Evolutionary conservation across 345 rosid genomes (phyloP).

Genomic region (Eutrema yunnanense): DNA sequence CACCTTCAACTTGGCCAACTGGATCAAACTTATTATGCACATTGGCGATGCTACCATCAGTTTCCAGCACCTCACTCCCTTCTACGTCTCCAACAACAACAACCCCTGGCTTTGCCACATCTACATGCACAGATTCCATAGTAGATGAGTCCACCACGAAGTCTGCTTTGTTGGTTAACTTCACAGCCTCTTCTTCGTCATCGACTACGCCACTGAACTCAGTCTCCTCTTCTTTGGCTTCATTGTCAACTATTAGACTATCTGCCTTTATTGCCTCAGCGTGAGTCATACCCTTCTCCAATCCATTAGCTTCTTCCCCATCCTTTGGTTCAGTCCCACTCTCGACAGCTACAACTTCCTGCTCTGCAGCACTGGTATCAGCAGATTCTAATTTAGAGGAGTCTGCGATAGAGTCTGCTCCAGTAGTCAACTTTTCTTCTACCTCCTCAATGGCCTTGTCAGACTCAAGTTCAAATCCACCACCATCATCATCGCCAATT

Average conservation of each 20-base stretch:
- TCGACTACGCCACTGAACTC: neutral
- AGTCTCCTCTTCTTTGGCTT: conserved; percentile 20
- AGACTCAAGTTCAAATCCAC: conserved; percentile 14
- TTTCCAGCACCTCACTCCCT: conserved; percentile 30
- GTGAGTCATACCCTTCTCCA: conserved; percentile 19
- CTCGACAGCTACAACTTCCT: conserved; percentile 34
- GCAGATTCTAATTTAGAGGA: conserved; percentile 17
- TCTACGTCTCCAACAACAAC: conserved; percentile 42
- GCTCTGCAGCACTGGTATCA: conserved; percentile 18
- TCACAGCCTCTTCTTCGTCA: conserved; percentile 23
- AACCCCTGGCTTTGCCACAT: conserved; percentile 26
- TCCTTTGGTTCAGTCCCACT: conserved; percentile 26
- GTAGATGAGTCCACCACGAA: conserved; percentile 13
- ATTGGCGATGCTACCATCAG: conserved; percentile 24
- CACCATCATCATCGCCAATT: conserved; percentile 24
- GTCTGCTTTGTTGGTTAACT: conserved; percentile 34
- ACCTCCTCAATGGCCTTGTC: conserved; percentile 29
- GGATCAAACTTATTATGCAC: conserved; percentile 45
- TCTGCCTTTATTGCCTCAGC: conserved; percentile 26
- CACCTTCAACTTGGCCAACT: conserved; percentile 15
- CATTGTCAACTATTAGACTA: conserved; percentile 21
- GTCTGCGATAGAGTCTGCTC: conserved; percentile 32
- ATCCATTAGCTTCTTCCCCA: conserved; percentile 23
- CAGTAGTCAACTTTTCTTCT: conserved; percentile 29
- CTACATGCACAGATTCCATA: conserved; percentile 28